Conservation (phyloP, 2,329 filamentous ascomycete genomes). For the Cladosporium sp. region DNA sequence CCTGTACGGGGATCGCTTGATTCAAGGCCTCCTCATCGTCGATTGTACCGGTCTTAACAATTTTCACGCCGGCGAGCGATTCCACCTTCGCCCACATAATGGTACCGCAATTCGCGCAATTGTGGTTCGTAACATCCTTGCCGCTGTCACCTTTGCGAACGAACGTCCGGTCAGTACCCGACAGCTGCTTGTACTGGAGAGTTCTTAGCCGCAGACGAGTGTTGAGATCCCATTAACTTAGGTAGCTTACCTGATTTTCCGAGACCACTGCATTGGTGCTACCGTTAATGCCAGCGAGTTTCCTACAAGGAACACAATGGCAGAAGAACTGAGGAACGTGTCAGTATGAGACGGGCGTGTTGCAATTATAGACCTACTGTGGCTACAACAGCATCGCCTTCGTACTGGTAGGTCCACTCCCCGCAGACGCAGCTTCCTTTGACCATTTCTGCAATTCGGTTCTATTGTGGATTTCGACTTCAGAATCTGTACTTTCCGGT, state of each 20-base stretch:
- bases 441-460: conserved; percentile 14
- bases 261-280: conserved; percentile 26
- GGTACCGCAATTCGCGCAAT: conserved; percentile 26
- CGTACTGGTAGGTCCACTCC: conserved; percentile 31
- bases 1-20: conserved; percentile 18
- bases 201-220: conserved; percentile 4
- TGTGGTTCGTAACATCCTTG: conserved; percentile 23
- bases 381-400: conserved; percentile 24
- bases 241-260: conserved; percentile 18
- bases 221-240: background rate
- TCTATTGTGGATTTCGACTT: background rate
- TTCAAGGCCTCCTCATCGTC: conserved; percentile 23
- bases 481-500: too few relatives aligned
- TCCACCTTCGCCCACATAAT: conserved; percentile 25
- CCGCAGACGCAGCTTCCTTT: conserved; percentile 32
- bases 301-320: conserved; percentile 29
- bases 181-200: conserved; percentile 24
- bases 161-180: conserved; percentile 21
- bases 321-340: conserved; percentile 18
- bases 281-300: conserved; percentile 24
- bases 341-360: background rate
- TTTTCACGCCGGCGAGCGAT: conserved; percentile 20
- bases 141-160: conserved; percentile 22
- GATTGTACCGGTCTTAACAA: conserved; percentile 29
- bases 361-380: too few relatives aligned